These are phyloP conservation scores for Scedosporium aurantiacum DNA, from an alignment of 2,329 filamentous ascomycete species.

Conservation along the genomic window DNA sequence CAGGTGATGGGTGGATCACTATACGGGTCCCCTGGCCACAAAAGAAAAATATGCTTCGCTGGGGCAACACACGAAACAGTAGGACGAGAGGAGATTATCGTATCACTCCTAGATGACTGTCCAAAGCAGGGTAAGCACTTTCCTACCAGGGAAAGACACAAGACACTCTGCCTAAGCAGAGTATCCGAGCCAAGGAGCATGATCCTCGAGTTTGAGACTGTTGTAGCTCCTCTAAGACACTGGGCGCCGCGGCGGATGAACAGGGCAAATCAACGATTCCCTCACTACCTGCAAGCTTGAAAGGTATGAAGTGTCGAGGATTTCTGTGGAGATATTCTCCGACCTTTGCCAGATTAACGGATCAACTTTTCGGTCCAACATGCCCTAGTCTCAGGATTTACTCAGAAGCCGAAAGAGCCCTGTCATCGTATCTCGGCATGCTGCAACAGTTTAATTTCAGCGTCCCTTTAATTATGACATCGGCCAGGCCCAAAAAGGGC, in stretches of 20 bases:
- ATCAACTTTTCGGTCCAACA: no score
- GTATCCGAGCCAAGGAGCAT: neutral
- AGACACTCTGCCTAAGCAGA: neutral
- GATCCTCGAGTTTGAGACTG: neutral
- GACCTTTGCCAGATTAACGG: no score
- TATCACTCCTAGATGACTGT: neutral
- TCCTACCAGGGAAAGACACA: no score
- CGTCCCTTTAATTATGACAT: no score
- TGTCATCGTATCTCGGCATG: no score
- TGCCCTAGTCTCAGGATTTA: no score
- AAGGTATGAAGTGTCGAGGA: no score
- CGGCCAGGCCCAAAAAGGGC: neutral
- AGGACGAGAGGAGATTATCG: neutral
- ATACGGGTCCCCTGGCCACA: neutral
- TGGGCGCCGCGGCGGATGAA: neutral
- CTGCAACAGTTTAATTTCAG: no score
- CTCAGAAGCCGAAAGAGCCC: no score
- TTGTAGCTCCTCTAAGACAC: neutral
- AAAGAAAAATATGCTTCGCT: neutral
- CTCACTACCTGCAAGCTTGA: no score
- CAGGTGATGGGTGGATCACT: neutral
- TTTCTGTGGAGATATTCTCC: no score
- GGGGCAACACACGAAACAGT: neutral
- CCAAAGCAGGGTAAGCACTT: neutral
- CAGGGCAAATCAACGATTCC: no score